Conservation (phyloP, 192 early-diverging fungal species). For the Mortierella hygrophila region DNA sequence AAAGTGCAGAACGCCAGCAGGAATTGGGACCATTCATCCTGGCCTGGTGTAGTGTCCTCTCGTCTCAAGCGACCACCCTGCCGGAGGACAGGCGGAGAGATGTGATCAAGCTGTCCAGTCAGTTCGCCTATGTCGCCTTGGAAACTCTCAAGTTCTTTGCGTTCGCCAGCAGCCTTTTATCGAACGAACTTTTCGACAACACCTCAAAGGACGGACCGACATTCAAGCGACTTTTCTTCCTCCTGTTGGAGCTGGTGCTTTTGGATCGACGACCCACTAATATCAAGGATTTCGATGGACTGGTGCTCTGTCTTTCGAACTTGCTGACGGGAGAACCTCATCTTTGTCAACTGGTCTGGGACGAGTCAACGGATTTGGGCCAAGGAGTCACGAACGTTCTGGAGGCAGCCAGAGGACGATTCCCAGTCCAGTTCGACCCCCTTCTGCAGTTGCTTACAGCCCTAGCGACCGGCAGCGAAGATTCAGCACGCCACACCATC, state of each 20-base stretch:
- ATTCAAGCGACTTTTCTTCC: conserved; percentile 38
- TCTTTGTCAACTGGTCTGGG: conserved; percentile 36
- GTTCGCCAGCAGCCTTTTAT: conserved; percentile 23
- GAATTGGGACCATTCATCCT: conserved; percentile 55
- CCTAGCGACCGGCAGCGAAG: conserved; percentile 26
- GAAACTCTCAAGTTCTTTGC: conserved; percentile 33
- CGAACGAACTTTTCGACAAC: conserved; percentile 34
- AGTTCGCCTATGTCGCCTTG: conserved; percentile 34
- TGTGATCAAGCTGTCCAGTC: conserved; percentile 5
- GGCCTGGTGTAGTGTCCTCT: conserved; percentile 61
- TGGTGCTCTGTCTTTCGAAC: conserved; percentile 29
- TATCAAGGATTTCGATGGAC: conserved; percentile 48
- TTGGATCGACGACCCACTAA: conserved; percentile 23
- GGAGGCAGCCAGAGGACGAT: conserved; percentile 43
- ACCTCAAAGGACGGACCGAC: conserved; percentile 14
- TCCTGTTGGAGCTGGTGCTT: conserved; percentile 31
- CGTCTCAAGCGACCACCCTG: conserved; percentile 14
- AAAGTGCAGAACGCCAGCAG: conserved; percentile 41
- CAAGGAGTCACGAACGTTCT: conserved; percentile 41
- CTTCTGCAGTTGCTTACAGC: conserved; percentile 40
- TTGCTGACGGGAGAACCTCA: conserved; percentile 25
- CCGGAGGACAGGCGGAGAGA: conserved; percentile 9
- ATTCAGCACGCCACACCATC: conserved; percentile 44
- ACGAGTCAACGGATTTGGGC: conserved; percentile 22
- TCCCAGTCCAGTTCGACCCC: conserved; percentile 49